Base-by-base conservation (phyloP, 306 rosid species). In the barrel medic (Medicago truncatula) region DNA sequence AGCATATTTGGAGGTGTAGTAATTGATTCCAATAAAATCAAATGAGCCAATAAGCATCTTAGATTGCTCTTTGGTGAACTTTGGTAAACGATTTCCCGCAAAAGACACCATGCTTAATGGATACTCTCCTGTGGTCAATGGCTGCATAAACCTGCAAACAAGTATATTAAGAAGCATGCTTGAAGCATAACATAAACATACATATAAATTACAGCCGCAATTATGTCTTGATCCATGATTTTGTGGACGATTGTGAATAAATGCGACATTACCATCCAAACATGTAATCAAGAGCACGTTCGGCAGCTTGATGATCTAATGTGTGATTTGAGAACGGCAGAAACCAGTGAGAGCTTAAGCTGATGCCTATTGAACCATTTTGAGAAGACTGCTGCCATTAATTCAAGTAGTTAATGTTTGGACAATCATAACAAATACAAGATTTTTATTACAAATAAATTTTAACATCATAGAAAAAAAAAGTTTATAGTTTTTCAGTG, bases 1-100 rank as follows among this genome's bases (percentile, higher is more conserved):
- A 49, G 87, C 88, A n/a, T 84, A 92, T 9, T 73, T 76, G 10
- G 89, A 0, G 7, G 92, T 86, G 81, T 92, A 90, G 57, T 92
- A 90, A 76, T 90, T 92, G 6, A 92, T 53, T 65, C 97, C 94
- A 58, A 92, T 38, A 70, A 90, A 90, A 76, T 90, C 96, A 17
- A 82, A 86, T 18, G 96, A 87, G 25, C 87, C 91, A 61, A 21
- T 80, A 9, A 93, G 69, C 11, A 70, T 63, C 31, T 77, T 34
- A 1, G 96, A 82, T 80, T 93, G 79, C 38, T 83, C 74, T 67
- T 67, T 2, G 0, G 89, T 82, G 81, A 91, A 91, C 6, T 78
- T 84, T 2, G 90, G 97, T 23, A 93, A 74, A 76, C 87, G 50
- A 16, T 74, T 80, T 74, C 95, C 89, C 2, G 89, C 83, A 4